phyloP scores from a whole-genome alignment of 2,329 filamentous ascomycete genomes.

The Aspergillus bombycis region DNA sequence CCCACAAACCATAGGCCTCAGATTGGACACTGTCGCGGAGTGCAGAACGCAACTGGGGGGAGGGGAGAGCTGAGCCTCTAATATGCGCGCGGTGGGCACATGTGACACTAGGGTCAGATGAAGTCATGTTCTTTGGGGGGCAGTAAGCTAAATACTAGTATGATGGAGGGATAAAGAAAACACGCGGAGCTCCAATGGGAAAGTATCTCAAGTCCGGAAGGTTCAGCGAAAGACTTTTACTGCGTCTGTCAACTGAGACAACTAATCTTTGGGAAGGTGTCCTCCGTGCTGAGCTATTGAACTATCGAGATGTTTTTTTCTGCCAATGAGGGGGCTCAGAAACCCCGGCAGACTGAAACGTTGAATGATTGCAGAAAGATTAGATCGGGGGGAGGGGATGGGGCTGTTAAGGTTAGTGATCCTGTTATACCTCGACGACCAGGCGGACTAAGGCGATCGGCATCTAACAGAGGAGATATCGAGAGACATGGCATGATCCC shows the following conservation, averaged over 20 bases:
- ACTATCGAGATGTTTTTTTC: not conserved
- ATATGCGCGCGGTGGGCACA: constrained; percentile 8
- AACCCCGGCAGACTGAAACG: not conserved
- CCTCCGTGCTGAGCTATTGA: not conserved
- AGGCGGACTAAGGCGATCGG: constrained; percentile 1
- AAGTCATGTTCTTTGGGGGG: constrained; percentile 6
- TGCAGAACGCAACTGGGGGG: not conserved
- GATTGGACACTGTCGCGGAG: not conserved
- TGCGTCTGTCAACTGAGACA: constrained; percentile 2
- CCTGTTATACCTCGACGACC: not conserved
- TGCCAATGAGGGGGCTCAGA: not conserved
- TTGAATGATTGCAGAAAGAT: not conserved
- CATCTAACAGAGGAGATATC: constrained; percentile 2
- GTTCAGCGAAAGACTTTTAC: constrained; percentile 1
- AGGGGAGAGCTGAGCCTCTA: not conserved
- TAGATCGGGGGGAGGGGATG: not conserved
- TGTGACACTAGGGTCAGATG: constrained; percentile 17
- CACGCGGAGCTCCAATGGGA: not conserved
- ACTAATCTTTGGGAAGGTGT: not conserved
- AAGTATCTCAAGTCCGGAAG: not conserved
- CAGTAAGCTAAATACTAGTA: not conserved
- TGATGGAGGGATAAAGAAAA: constrained; percentile 5
- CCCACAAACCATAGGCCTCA: not conserved
- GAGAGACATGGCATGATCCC: constrained; percentile 6
- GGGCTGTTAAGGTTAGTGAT: not conserved